A percentile compares a stretch with the other conserved stretches of the same genome.
Conservation (phyloP, 202 grass and related monocot species). For the Setaria viridis region DNA sequence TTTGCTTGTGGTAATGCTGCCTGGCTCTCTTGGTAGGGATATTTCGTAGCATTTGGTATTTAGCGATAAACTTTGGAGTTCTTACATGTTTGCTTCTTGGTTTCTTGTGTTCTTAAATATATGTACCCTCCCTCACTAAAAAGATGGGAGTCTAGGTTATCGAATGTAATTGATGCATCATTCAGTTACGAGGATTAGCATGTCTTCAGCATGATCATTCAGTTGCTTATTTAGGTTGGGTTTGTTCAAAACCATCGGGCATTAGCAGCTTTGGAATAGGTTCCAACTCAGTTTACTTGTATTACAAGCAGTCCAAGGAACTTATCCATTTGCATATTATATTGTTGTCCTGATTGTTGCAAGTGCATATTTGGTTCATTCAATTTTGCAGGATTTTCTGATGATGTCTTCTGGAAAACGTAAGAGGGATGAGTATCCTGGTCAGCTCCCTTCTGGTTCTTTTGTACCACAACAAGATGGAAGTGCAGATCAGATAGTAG, state of each 20-base stretch:
- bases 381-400: conserved; percentile 83
- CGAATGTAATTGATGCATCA: background rate
- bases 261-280: background rate
- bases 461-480: conserved; percentile 99
- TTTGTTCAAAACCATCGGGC: background rate
- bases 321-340: background rate
- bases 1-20: background rate
- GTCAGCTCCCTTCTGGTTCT: conserved; percentile 71
- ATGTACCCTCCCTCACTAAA: background rate
- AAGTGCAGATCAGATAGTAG: conserved; percentile 66
- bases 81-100: background rate
- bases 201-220: background rate
- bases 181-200: background rate
- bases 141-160: background rate
- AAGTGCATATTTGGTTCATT: conserved; percentile 30
- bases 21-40: background rate
- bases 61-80: conserved; percentile 9
- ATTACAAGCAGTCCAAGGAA: background rate
- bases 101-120: conserved; percentile 16
- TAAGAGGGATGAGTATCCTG: conserved; percentile 93
- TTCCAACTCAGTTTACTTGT: background rate
- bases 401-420: conserved; percentile 87
- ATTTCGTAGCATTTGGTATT: conserved; percentile 17
- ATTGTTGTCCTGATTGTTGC: conserved; percentile 15
- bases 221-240: background rate